A percentile compares a stretch with the other conserved stretches of the same genome.
phyloP scores from a whole-genome alignment of 768 basidiomycete genomes.

The Suillus discolor region DNA sequence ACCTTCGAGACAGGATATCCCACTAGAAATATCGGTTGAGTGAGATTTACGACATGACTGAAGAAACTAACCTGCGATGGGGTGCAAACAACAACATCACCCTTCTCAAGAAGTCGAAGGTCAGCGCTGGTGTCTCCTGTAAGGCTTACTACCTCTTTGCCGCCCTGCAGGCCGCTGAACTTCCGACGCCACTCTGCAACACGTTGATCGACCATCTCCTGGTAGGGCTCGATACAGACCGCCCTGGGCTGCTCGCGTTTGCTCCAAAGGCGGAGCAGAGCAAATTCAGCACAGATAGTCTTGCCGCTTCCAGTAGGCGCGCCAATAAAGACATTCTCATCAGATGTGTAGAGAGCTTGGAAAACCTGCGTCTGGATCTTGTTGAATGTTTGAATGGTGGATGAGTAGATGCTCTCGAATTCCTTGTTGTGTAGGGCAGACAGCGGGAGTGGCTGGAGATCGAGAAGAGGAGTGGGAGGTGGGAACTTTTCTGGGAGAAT shows the following conservation, averaged over 20 bases:
- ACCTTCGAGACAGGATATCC: slow-evolving; percentile 92
- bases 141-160: slow-evolving; percentile 91
- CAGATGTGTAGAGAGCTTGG: slow-evolving; percentile 94
- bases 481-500: slow-evolving; percentile 98
- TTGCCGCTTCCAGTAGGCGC: slow-evolving; percentile 98
- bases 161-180: slow-evolving; percentile 81
- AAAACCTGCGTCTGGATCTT: slow-evolving; percentile 99
- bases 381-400: slow-evolving; percentile 86
- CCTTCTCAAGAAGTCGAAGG: slow-evolving; percentile 84
- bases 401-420: slow-evolving; percentile 84
- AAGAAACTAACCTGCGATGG: slow-evolving; percentile 71
- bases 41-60: slow-evolving; percentile 4
- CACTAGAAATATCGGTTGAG: slow-evolving; percentile 52
- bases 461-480: slow-evolving; percentile 86
- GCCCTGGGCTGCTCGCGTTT: slow-evolving; percentile 80
- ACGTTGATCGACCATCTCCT: slow-evolving; percentile 94
- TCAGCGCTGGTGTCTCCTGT: slow-evolving; percentile 96
- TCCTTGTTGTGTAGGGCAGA: slow-evolving; percentile 93
- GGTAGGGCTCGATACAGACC: slow-evolving; percentile 95
- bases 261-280: slow-evolving; percentile 92
- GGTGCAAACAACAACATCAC: slow-evolving; percentile 93
- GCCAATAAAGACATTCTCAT: slow-evolving; percentile 96
- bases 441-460: slow-evolving; percentile 88
- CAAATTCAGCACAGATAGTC: slow-evolving; percentile 97
- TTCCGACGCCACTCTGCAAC: slow-evolving; percentile 89